Base-by-base conservation (phyloP, 306 rosid genomes). In the Ammopiptanthus mongolicus region DNA sequence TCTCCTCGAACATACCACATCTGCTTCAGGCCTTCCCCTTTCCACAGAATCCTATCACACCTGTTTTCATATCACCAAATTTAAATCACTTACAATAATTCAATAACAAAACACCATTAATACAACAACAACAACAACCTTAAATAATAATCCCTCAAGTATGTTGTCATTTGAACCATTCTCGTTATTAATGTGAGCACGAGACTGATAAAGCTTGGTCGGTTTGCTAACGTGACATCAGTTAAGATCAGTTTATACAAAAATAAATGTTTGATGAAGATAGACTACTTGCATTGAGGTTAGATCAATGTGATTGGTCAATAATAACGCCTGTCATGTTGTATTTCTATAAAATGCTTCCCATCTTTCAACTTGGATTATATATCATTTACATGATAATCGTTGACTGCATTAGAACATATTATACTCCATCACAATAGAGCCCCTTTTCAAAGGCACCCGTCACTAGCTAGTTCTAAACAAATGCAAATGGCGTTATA, bases 41-140 rank as follows among this genome's bases (percentile, higher is more conserved):
- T 92, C 99, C 99, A 95, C 62, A 95, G 77, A 23, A 95, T 92
- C 83, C 99, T 74, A 71, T 95, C 99, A 9, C 99, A 95, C 98
- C 98, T 94, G 78, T 18, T 25, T n/a, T 22, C 0, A 10, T 17
- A n/a, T 52, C 29, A 9, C 60, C 37, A 52, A 65, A 15, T 44
- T 33, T 25, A 13, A 6, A 18, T 76, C 31, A 68, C 59, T 63
- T n/a, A 3, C 13, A 23, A 75, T 0, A 50, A 36, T 6, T 59
- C 58, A 9, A n/a, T 58, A 28, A 12, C 2, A 12, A 23, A 12
- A 56, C 9, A 31, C 1, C 1, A n/a, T 5, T 2, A 23, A 5
- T 8, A n/a, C n/a, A n/a, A n/a, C n/a, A n/a, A 1, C 39, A 37
- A 1, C 52, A 18, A 42, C 22, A 8, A n/a, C 23, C 8, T 9